Evolutionary conservation across 495 filamentous ascomycete genomes (phyloP), one percentile per base, ranked within the genome.

Genomic region (Penicillium psychrofluorescens): DNA sequence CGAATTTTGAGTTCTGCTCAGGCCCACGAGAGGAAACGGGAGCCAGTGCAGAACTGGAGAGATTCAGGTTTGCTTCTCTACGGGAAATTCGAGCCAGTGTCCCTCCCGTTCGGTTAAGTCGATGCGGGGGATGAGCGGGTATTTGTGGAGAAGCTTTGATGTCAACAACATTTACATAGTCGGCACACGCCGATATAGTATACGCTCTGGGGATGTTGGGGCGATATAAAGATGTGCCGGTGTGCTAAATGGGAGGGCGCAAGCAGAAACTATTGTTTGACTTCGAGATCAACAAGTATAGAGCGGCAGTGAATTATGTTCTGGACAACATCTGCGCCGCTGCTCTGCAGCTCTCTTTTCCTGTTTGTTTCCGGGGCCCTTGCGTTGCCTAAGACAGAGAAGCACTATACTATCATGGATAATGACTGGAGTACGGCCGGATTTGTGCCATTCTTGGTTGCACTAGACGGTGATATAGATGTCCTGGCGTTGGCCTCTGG

Each of bases 351-450:
- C 44, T 44, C 44, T 30, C 35, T 56, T 29, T 41, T 56, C 11
- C 38, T 44, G 15, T 44, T 51, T 12, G 41, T 46, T 27, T 39
- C 53, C 35, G 41, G 48, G 6, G 40, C 13, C 13, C 6, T 49
- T 35, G 46, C 52, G 10, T 15, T 35, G 15, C 48, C 44, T 11
- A 31, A 55, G 13, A 16, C 36, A 15, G 41, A 58, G 13, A 53
- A 54, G 41, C 50, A 49, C 34, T 56, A 58, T 46, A 56, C 50
- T 16, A 60, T 65, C 38, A 39, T 63, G 40, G 64, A 66, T 41
- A 65, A 65, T 40, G 61, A 68, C 50, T 68, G 59, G 59, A 50
- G 53, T 40, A 50, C 61, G 11, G 56, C 56, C 6, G 55, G 44
- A 11, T 61, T 64, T 32, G 56, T 65, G 4, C 53, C 59, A 12